A percentile compares a stretch with the other conserved stretches of the same genome.
phyloP scores from a whole-genome alignment of 306 rosid genomes.

The Sicyos edulis region DNA sequence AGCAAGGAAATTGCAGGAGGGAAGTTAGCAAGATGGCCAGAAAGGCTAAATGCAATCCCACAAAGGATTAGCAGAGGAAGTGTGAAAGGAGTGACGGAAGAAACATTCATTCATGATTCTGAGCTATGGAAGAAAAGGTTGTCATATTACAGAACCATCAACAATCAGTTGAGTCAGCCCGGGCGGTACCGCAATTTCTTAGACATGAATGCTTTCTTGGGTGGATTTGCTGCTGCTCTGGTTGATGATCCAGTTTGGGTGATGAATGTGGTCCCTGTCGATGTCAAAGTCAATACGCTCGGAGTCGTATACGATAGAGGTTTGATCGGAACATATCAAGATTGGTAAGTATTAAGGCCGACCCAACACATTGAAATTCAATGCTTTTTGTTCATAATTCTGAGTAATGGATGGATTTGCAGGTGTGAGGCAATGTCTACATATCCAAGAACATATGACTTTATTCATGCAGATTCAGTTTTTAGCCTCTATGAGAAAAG shows the following conservation, averaged over 20 bases:
- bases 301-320: conserved; percentile 74
- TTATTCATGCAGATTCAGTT: conserved; percentile 73
- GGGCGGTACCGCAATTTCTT: conserved; percentile 69
- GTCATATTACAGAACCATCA: conserved; percentile 46
- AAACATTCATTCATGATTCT: conserved; percentile 39
- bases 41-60: conserved; percentile 48
- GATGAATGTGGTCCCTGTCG: conserved; percentile 78
- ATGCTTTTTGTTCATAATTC: background rate
- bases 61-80: conserved; percentile 61
- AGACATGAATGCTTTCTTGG: conserved; percentile 78
- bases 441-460: conserved; percentile 78
- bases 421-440: conserved; percentile 98
- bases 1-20: conserved; percentile 61
- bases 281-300: conserved; percentile 48
- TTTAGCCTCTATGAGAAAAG: conserved; percentile 59
- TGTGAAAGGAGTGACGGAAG: conserved; percentile 40
- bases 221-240: conserved; percentile 75
- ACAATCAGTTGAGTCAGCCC: conserved; percentile 41
- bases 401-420: conserved; percentile 23
- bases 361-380: no score
- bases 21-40: conserved; percentile 56
- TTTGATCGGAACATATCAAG: conserved; percentile 70
- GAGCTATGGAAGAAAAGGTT: conserved; percentile 59
- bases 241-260: conserved; percentile 70
- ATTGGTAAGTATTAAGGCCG: conserved; percentile 39